Evolutionary conservation across 2,329 filamentous ascomycete species (phyloP).

Genomic region (Beauveria medogensis): DNA sequence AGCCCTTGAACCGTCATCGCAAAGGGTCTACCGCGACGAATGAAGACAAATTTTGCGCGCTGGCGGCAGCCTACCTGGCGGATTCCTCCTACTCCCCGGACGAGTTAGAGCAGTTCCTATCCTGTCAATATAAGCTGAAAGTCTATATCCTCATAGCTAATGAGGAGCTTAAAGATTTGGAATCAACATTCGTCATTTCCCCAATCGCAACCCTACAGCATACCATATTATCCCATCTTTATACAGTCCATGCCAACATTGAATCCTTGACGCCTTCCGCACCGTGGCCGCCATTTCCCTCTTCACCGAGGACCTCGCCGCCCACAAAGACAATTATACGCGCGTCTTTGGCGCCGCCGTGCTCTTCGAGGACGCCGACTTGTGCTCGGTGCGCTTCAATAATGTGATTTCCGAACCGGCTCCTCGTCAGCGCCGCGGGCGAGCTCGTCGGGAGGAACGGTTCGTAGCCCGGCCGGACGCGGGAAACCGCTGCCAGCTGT

Average conservation of each 20-base stretch:
- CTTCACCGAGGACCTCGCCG: conserved; percentile 11
- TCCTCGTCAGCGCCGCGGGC: neutral
- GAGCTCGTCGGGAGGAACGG: conserved; percentile 6
- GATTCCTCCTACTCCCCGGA: too few species aligned
- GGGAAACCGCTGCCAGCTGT: conserved; percentile 11
- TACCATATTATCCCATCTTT: neutral
- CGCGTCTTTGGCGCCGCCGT: conserved; percentile 12
- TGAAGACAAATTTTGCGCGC: too few species aligned
- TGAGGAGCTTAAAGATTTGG: too few species aligned
- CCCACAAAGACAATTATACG: conserved; percentile 3
- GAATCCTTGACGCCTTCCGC: conserved; percentile 2
- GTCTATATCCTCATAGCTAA: too few species aligned
- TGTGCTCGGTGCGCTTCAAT: conserved; percentile 14
- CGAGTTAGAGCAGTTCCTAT: too few species aligned
- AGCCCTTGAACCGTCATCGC: too few species aligned
- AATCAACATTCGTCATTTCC: too few species aligned
- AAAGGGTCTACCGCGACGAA: too few species aligned
- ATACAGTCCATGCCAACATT: neutral
- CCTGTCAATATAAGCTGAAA: too few species aligned
- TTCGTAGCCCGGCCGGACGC: neutral
- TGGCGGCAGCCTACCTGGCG: too few species aligned
- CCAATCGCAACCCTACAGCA: neutral
- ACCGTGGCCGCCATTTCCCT: conserved; percentile 13
- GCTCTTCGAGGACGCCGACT: conserved; percentile 12
- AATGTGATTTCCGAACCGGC: conserved; percentile 10